A percentile compares a stretch with the other conserved stretches of the same genome.
Conservation (phyloP, 2,329 filamentous ascomycete genomes). For the Fusarium irregulare region DNA sequence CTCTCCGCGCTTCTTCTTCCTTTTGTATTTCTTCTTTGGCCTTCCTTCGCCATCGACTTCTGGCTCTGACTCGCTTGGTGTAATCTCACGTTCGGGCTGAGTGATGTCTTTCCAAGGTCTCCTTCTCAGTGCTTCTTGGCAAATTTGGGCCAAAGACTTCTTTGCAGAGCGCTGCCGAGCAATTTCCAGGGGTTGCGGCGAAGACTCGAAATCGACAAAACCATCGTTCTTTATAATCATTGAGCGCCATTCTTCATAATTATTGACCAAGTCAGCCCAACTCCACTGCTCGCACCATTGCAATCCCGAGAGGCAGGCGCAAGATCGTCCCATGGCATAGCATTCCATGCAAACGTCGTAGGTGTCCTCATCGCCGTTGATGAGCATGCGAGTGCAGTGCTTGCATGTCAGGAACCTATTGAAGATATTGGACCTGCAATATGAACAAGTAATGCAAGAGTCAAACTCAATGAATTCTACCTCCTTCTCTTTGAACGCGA, state of each 20-base stretch:
- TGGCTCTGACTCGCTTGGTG: slow-evolving; percentile 62
- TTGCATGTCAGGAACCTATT: slow-evolving; percentile 96
- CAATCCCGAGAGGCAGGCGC: slow-evolving; percentile 84
- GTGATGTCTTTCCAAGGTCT: slow-evolving; percentile 87
- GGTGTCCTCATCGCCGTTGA: slow-evolving; percentile 78
- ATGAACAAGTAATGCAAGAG: slow-evolving; percentile 93
- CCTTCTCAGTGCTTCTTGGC: slow-evolving; percentile 83
- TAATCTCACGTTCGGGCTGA: slow-evolving; percentile 64
- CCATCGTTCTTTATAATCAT: slow-evolving; percentile 81
- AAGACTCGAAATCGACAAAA: slow-evolving; percentile 71
- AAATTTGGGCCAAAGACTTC: slow-evolving; percentile 91
- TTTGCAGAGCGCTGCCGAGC: slow-evolving; percentile 74
- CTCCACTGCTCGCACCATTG: slow-evolving; percentile 94
- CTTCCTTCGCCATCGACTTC: slow-evolving; percentile 73
- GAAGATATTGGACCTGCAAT: slow-evolving; percentile 96
- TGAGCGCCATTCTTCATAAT: slow-evolving; percentile 85
- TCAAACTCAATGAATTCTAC: slow-evolving; percentile 85
- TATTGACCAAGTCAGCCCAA: slow-evolving; percentile 80
- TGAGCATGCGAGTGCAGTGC: slow-evolving; percentile 76
- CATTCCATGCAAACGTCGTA: slow-evolving; percentile 99
- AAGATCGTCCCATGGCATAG: slow-evolving; percentile 96
- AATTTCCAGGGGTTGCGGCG: slow-evolving; percentile 76
- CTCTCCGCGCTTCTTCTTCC: slow-evolving; percentile 66
- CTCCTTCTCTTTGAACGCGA: slow-evolving; percentile 76
- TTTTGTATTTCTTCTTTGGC: slow-evolving; percentile 70